Base-by-base conservation (phyloP, 495 filamentous ascomycete genomes). In the Delitschia confertaspora region DNA sequence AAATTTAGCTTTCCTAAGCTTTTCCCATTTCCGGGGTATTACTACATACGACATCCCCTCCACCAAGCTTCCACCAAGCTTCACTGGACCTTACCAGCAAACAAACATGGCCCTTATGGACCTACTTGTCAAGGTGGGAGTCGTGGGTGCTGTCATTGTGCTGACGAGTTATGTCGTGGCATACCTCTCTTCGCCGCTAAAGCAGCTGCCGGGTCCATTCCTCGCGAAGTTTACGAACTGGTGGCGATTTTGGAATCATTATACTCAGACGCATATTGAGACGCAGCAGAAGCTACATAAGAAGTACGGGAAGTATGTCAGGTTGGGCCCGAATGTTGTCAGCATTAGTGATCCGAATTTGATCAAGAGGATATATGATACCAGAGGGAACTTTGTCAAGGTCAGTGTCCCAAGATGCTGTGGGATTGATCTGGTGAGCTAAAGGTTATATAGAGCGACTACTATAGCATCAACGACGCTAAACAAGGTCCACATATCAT, bases 391-490 rank as follows among this genome's bases (percentile, higher is more conserved):
- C 4, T 49, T 42, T 17, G 3, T 49, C 3, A 49, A 49, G 46
- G 38, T 43, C 22, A 6, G 33, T 46, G 4, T 4, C 11, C 4
- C 3, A 3, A 13, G 8, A 17, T 21, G 3, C 11, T 16, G 6
- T 25, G 29, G 11, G 16, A n/a, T 6, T 14, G 11, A 31, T 31
- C 6, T 31, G 16, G 11, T 31, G 29, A 31, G 3, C 16, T 31
- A 14, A 31, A 14, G 29, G 13, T 10, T 7, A 5, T 24, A 18
- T 16, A 49, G 46, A 49, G 46, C 19, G 38, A 49, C 20, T 45
- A 33, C 33, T 51, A 51, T 41, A 14, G 37, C 23, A 27, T 44
- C 39, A 44, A 44, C 26, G 47, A 51, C 33, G 47, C 47, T 8
- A 32, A 38, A 3, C 39, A 51, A 34, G 40, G 33, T 19, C 40